These are phyloP conservation scores for Nakazawaea ishiwadae DNA, from an alignment of 805 yeast species.

Conservation along the genomic window DNA sequence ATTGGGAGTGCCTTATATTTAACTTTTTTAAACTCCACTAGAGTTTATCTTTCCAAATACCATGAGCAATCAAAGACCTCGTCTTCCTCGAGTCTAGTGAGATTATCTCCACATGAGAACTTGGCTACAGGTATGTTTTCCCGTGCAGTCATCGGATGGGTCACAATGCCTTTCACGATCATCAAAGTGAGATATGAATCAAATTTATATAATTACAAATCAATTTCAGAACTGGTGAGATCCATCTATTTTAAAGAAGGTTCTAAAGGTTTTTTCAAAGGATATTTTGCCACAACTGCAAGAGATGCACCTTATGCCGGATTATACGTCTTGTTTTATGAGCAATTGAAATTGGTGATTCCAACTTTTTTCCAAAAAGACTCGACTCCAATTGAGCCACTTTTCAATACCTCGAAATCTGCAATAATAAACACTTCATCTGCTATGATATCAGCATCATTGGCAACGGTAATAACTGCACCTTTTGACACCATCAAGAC, in stretches of 20 bases:
- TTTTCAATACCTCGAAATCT: constrained; percentile 32
- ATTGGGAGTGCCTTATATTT: constrained; percentile 87
- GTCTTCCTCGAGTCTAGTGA: constrained; percentile 55
- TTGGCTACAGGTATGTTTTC: constrained; percentile 72
- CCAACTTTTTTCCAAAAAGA: constrained; percentile 42
- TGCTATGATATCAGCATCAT: constrained; percentile 74
- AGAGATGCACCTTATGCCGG: constrained; percentile 98
- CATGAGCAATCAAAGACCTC: constrained; percentile 9
- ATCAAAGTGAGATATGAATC: constrained; percentile 89
- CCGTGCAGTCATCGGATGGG: constrained; percentile 74
- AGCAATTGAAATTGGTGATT: constrained; percentile 55
- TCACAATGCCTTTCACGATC: constrained; percentile 94
- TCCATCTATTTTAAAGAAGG: constrained; percentile 54
- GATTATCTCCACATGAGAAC: constrained; percentile 64
- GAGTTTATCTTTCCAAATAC: constrained; percentile 44
- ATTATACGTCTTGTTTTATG: constrained; percentile 80
- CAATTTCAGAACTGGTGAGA: constrained; percentile 54
- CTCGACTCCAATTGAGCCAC: no score
- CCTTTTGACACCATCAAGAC: constrained; percentile 96
- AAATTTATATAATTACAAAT: constrained; percentile 61
- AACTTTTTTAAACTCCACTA: constrained; percentile 58
- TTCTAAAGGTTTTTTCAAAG: constrained; percentile 71
- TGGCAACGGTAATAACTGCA: constrained; percentile 83
- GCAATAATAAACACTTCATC: constrained; percentile 65
- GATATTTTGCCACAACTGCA: constrained; percentile 80